Evolutionary conservation across 1,139 yeast species (phyloP).

Genomic region (Zygosaccharomyces pseudobailii): DNA sequence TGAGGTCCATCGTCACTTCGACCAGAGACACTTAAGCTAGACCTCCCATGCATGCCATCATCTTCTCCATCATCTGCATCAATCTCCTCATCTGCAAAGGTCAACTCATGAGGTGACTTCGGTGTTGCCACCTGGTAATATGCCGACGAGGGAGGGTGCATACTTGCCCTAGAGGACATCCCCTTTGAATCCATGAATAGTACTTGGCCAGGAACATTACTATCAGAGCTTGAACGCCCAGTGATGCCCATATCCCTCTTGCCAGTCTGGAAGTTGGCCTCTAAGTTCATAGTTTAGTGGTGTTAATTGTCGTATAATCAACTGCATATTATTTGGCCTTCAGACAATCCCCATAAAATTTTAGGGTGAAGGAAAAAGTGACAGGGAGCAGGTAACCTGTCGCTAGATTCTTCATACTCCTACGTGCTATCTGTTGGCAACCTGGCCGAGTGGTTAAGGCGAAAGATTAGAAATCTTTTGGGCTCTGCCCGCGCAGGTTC

Average conservation of each 20-base stretch:
- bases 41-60: conserved; percentile 8
- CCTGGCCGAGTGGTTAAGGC: conserved; percentile 54
- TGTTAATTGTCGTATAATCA: not conserved
- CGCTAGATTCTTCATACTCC: not conserved
- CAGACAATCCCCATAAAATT: not conserved
- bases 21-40: conserved; percentile 2
- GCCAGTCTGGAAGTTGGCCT: not conserved
- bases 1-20: conserved; percentile 10
- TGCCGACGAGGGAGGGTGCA: conserved; percentile 13
- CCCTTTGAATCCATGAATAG: conserved; percentile 24
- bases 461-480: conserved; percentile 51
- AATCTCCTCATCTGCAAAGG: conserved; percentile 15
- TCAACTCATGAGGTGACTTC: conserved; percentile 37
- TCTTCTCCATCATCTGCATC: conserved; percentile 18
- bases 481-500: conserved; percentile 42
- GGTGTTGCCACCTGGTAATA: conserved; percentile 40
- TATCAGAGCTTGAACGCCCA: not conserved
- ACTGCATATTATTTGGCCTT: not conserved
- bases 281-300: not conserved
- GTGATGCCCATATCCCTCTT: conserved; percentile 1
- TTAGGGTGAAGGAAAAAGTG: not conserved
- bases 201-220: conserved; percentile 17
- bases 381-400: not conserved
- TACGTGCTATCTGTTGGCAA: conserved; percentile 30
- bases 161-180: conserved; percentile 11